phyloP scores from a whole-genome alignment of 1,284 basidiomycete species.

The Malassezia dermatis region DNA sequence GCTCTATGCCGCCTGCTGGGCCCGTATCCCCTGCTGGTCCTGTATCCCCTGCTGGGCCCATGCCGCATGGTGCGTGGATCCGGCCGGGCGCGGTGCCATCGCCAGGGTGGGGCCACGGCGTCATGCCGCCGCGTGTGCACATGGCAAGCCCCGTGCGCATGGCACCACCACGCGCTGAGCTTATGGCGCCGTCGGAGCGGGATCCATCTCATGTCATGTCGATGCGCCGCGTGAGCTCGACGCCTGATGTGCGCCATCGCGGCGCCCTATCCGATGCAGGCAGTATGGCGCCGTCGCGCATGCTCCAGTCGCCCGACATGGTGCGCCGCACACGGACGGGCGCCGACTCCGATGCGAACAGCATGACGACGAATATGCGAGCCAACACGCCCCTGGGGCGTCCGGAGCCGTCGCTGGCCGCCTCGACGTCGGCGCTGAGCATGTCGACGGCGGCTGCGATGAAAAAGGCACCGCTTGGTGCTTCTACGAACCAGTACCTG shows the following conservation, averaged over 20 bases:
- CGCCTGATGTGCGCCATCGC: slow-evolving; percentile 5
- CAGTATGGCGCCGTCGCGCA: not conserved
- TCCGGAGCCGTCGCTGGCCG: slow-evolving; percentile 21
- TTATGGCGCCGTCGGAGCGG: slow-evolving; percentile 13
- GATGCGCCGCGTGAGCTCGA: slow-evolving; percentile 10
- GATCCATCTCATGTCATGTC: not conserved
- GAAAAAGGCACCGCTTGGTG: slow-evolving; percentile 35
- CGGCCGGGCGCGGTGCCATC: not conserved
- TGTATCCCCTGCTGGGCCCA: not conserved
- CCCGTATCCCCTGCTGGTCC: not conserved
- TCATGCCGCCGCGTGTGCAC: not conserved
- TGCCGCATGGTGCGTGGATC: not conserved
- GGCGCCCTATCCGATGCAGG: not conserved
- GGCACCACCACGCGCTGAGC: slow-evolving; percentile 12
- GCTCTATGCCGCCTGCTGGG: not conserved
- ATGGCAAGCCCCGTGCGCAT: not conserved
- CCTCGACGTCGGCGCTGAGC: slow-evolving; percentile 26
- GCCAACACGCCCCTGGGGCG: not conserved
- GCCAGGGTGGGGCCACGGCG: not conserved
- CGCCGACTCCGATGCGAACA: slow-evolving; percentile 2
- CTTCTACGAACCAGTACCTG: slow-evolving; percentile 36
- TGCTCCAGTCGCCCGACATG: not conserved
- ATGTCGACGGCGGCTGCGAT: slow-evolving; percentile 26
- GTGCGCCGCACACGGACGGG: not conserved
- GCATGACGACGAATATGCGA: not conserved